Evolutionary conservation across 192 early-diverging fungal genomes (phyloP), one percentile per base, ranked within the genome.

Genomic region (Coemansia reversa): DNA sequence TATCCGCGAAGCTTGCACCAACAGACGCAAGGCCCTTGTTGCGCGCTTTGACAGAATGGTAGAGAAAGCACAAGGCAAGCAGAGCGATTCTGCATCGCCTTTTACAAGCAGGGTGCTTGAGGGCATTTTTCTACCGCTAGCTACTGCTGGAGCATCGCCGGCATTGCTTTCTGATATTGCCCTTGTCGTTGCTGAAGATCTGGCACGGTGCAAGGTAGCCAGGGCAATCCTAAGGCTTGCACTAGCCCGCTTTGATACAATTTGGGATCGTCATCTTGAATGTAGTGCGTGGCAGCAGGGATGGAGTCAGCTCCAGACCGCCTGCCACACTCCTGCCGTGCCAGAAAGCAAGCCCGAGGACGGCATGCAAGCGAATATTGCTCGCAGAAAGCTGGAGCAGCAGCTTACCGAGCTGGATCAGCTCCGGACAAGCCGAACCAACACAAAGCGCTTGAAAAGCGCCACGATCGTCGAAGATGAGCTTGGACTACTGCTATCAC

Each of bases 191-290:
- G 72, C 55, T 0, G 27, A 29, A 16, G 69, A 49, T 16, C 29
- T 81, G 51, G 53, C 55, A 4, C 50, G 62, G 29, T 52, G 52
- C 3, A 58, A 58, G 8, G 35, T 65, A 18, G 78, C 65, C 8
- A 51, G 45, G 25, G 29, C 62, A 4, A 69, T 81, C 6, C 60
- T 60, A 7, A 30, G 39, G 22, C 66, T 67, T 22, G 62, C 61
- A 4, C 22, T 57, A 16, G 28, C 30, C 42, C 78, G 72, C 9
- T 62, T 81, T 27, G 66, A 75, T n/a, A 63, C 60, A 2, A 69
- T 81, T 27, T 81, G 78, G 72, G 30, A 22, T 28, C 72, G 67
- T 47, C 66, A 75, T 50, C 19, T 16, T 30, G 63, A 72, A 48
- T 74, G 72, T 63, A 27, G 59, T 22, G 60, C 49, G 9, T 70